phyloP scores from a whole-genome alignment of 2,329 filamentous ascomycete species.

The Trichoderma endophyticum region DNA sequence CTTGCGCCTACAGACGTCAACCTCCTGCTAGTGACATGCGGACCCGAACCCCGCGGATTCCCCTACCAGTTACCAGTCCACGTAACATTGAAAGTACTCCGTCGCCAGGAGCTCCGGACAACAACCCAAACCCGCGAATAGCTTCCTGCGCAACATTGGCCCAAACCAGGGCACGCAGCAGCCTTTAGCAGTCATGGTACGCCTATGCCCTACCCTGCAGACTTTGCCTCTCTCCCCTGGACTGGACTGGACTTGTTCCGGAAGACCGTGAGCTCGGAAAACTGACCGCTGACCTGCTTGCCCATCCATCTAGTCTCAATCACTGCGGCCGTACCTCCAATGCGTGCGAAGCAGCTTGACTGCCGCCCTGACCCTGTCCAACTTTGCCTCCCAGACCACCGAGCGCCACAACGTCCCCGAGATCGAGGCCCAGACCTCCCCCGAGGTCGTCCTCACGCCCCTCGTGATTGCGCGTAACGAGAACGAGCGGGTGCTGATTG shows the following conservation, averaged over 20 bases:
- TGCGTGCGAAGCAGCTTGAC: conserved; percentile 93
- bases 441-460: conserved; percentile 89
- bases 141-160: conserved; percentile 5
- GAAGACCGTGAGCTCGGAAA: not conserved
- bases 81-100: not conserved
- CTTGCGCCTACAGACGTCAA: conserved; percentile 15
- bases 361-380: conserved; percentile 80
- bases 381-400: conserved; percentile 95
- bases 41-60: conserved; percentile 15
- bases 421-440: conserved; percentile 87
- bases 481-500: conserved; percentile 93
- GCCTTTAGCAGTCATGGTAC: conserved; percentile 18
- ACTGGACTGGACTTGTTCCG: not conserved
- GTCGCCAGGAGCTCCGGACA: not conserved
- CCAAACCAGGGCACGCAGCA: conserved; percentile 7
- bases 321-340: conserved; percentile 91
- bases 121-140: conserved; percentile 10
- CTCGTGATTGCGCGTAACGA: conserved; percentile 84
- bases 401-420: conserved; percentile 98
- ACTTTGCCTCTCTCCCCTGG: not conserved
- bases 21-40: conserved; percentile 6
- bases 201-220: not conserved
- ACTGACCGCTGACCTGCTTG: conserved; percentile 9
- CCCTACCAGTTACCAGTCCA: not conserved
- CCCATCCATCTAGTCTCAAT: conserved; percentile 69